These are phyloP conservation scores for Henckelia pumila DNA, from an alignment of 257 asterid species.

Conservation along the genomic window DNA sequence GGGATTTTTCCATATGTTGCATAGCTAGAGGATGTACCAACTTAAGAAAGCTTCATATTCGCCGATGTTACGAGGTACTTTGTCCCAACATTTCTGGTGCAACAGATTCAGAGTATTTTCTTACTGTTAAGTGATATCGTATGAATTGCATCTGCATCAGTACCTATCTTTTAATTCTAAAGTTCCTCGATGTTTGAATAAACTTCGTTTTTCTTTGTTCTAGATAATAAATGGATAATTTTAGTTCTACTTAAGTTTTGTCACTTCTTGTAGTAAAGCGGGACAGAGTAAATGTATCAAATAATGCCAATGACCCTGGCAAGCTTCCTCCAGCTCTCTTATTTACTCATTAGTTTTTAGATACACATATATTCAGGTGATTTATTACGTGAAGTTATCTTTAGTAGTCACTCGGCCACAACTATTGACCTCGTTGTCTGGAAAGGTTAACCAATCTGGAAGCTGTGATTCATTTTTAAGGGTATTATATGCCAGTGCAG, in stretches of 20 bases:
- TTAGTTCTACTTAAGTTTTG: constrained; percentile 2
- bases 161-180: background rate
- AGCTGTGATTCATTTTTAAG: background rate
- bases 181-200: background rate
- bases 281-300: constrained; percentile 6
- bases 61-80: constrained; percentile 83
- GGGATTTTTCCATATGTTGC: constrained; percentile 76
- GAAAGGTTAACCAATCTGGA: constrained; percentile 11
- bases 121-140: background rate
- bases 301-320: constrained; percentile 10
- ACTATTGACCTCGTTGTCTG: background rate
- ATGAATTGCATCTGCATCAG: constrained; percentile 15
- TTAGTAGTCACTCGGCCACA: background rate
- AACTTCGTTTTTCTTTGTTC: background rate
- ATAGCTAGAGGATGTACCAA: constrained; percentile 79
- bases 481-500: background rate
- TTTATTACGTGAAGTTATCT: background rate
- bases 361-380: background rate
- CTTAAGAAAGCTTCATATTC: constrained; percentile 82
- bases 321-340: constrained; percentile 1
- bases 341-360: background rate
- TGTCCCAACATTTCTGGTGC: background rate
- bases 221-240: background rate
- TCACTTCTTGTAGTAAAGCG: background rate
- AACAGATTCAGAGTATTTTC: constrained; percentile 1